These are phyloP conservation scores for Terfezia claveryi DNA, from an alignment of 495 filamentous ascomycete species.

Conservation along the genomic window DNA sequence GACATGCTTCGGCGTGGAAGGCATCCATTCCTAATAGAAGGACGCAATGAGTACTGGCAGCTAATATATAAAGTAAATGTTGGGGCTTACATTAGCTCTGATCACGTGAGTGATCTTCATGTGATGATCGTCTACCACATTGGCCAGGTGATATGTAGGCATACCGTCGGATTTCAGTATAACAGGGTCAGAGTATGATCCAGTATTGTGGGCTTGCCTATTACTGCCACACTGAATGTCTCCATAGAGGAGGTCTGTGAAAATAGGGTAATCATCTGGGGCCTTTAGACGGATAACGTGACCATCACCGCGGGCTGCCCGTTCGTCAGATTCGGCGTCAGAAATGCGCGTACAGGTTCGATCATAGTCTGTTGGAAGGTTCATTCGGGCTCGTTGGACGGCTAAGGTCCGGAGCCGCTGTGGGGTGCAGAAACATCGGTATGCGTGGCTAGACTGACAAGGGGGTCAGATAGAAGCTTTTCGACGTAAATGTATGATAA, in stretches of 20 bases:
- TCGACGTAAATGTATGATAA: background rate
- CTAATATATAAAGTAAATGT: too few relatives aligned
- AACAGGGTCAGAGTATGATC: slow-evolving; percentile 51
- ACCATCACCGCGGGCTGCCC: slow-evolving; percentile 42
- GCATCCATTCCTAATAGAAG: slow-evolving; percentile 51
- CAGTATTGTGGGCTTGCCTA: slow-evolving; percentile 18
- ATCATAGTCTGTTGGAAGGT: slow-evolving; percentile 50
- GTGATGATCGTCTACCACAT: slow-evolving; percentile 82
- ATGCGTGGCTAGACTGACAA: slow-evolving; percentile 40
- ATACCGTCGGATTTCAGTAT: slow-evolving; percentile 74
- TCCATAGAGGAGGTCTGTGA: slow-evolving; percentile 59
- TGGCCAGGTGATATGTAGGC: slow-evolving; percentile 91
- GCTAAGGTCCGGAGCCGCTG: slow-evolving; percentile 45
- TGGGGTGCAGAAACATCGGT: slow-evolving; percentile 77
- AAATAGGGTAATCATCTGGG: slow-evolving; percentile 34
- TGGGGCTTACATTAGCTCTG: slow-evolving; percentile 28
- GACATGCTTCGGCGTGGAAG: slow-evolving; percentile 75
- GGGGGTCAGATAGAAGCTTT: background rate
- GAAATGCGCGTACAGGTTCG: slow-evolving; percentile 49
- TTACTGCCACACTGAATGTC: slow-evolving; percentile 29
- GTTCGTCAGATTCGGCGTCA: slow-evolving; percentile 40
- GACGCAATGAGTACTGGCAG: slow-evolving; percentile 29
- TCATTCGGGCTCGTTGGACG: slow-evolving; percentile 32
- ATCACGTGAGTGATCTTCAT: slow-evolving; percentile 96
- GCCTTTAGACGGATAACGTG: slow-evolving; percentile 58